These are phyloP conservation scores for Peniophora sp. DNA, from an alignment of 1,284 basidiomycete species.

Conservation along the genomic window DNA sequence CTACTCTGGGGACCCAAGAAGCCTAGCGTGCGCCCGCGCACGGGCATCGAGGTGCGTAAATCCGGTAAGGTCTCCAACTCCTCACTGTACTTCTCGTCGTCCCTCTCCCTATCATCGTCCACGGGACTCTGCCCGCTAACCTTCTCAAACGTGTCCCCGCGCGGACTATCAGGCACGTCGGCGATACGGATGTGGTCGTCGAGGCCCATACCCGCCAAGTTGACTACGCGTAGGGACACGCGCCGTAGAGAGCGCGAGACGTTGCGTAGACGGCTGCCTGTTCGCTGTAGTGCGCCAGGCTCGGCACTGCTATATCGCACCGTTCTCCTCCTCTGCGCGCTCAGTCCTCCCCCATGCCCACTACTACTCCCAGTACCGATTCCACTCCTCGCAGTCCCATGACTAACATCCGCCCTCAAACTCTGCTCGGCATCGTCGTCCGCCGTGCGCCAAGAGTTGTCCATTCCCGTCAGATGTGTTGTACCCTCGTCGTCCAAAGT, in stretches of 20 bases:
- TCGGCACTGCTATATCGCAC: slow-evolving; percentile 39
- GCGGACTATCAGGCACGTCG: slow-evolving; percentile 37
- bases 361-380: no score
- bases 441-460: slow-evolving; percentile 19
- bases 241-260: slow-evolving; percentile 58
- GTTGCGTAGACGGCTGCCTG: slow-evolving; percentile 47
- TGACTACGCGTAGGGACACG: slow-evolving; percentile 78
- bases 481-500: slow-evolving; percentile 43
- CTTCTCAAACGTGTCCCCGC: slow-evolving; percentile 15
- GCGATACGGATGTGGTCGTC: slow-evolving; percentile 49
- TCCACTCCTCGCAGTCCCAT: slow-evolving; percentile 19
- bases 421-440: slow-evolving; percentile 18
- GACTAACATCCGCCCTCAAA: slow-evolving; percentile 12
- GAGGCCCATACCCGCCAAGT: slow-evolving; percentile 59
- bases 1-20: slow-evolving; percentile 65
- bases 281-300: slow-evolving; percentile 50
- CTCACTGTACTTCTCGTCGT: slow-evolving; percentile 21
- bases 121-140: slow-evolving; percentile 19
- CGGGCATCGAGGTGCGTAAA: slow-evolving; percentile 36
- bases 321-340: slow-evolving; percentile 34
- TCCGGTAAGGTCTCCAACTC: slow-evolving; percentile 33
- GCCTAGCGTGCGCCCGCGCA: slow-evolving; percentile 79
- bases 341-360: slow-evolving; percentile 21
- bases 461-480: slow-evolving; percentile 41
- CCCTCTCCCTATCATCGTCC: slow-evolving; percentile 4